A percentile compares a stretch with the other conserved stretches of the same genome.
phyloP scores from a whole-genome alignment of 345 rosid genomes.

The Eucalyptus pauciflora region DNA sequence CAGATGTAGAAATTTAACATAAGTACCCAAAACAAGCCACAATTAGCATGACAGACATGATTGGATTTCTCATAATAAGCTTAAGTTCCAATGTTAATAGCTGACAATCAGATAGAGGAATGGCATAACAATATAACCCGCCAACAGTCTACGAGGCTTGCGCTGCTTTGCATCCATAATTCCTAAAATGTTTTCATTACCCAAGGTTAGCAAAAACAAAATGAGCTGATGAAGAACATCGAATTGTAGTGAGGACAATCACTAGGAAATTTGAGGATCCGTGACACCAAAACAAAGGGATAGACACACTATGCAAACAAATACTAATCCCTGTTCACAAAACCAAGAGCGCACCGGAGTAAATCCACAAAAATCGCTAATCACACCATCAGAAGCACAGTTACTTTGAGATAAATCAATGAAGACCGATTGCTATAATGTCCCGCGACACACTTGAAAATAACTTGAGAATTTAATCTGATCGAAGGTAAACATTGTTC shows the following conservation, averaged over 20 bases:
- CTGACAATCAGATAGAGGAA: not conserved
- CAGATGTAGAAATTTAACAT: not conserved
- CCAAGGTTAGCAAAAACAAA: not conserved
- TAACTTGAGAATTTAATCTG: not conserved
- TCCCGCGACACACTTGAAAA: not conserved
- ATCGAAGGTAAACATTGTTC: not conserved
- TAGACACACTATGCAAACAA: not conserved
- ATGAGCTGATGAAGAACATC: not conserved
- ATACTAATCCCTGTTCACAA: not conserved
- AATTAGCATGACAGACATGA: not conserved
- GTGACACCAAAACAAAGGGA: not conserved
- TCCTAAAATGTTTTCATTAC: not conserved
- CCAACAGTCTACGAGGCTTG: not conserved
- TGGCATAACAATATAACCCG: not conserved
- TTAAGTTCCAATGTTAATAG: not conserved
- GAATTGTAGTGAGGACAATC: not conserved
- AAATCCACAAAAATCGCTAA: not conserved
- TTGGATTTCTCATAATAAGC: not conserved
- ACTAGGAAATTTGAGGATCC: not conserved
- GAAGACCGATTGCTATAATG: not conserved
- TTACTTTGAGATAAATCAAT: not conserved
- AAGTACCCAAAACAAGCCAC: not conserved
- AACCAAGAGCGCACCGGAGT: not conserved
- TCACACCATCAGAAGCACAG: not conserved
- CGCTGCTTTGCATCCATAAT: not conserved